These are phyloP conservation scores for Tetrahymena elliotti DNA, from an alignment of 73 alveolate genomes.

Conservation along the genomic window DNA sequence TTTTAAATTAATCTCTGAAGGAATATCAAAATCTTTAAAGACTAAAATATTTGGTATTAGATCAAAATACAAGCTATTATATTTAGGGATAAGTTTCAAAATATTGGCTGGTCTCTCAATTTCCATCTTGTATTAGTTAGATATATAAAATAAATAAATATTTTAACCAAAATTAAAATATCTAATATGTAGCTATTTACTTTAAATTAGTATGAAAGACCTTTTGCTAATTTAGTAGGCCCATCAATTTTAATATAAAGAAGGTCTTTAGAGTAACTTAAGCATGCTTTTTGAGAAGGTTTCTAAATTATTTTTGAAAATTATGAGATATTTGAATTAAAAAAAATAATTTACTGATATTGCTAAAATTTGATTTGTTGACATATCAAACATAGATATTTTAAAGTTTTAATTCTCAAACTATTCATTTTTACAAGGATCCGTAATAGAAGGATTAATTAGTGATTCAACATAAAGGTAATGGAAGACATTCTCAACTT, in stretches of 20 bases:
- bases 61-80: not conserved
- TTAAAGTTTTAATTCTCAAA: not conserved
- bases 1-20: not conserved
- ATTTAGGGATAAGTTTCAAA: not conserved
- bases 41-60: not conserved
- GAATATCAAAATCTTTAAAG: not conserved
- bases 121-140: not conserved
- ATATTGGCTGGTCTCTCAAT: not conserved
- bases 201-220: not conserved
- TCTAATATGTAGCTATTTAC: not conserved
- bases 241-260: not conserved
- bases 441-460: not conserved
- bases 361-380: not conserved
- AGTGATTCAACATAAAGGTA: not conserved
- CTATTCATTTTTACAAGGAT: not conserved
- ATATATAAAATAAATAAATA: too few species aligned
- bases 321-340: not conserved
- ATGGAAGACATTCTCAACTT: not conserved
- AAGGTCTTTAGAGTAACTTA: not conserved
- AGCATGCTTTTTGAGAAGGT: not conserved
- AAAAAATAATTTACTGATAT: not conserved
- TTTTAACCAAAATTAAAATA: not conserved
- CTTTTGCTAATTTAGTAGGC: not conserved
- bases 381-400: not conserved
- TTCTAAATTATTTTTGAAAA: not conserved